phyloP scores from a whole-genome alignment of 1,139 yeast species.

The Meyerozyma guilliermondii region DNA sequence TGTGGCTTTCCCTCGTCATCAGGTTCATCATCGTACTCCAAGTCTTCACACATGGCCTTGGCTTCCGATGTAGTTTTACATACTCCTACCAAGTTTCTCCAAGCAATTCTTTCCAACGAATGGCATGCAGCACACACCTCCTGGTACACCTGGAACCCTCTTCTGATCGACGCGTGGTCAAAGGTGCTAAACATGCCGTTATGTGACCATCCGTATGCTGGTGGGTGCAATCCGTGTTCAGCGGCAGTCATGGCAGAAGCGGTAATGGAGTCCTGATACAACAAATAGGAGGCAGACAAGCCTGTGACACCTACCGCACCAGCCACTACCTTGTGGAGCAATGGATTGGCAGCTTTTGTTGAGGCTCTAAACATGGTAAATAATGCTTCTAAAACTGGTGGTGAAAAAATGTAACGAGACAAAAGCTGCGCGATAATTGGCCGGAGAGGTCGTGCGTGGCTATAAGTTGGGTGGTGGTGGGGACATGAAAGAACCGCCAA shows the following conservation, averaged over 20 bases:
- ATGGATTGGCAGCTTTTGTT: conserved; percentile 15
- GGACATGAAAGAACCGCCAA: no score
- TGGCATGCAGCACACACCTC: conserved; percentile 99
- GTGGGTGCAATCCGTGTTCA: conserved; percentile 97
- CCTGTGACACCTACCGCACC: conserved; percentile 69
- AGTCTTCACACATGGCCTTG: conserved; percentile 91
- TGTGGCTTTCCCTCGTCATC: conserved; percentile 99
- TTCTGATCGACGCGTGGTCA: conserved; percentile 95
- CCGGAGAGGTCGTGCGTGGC: not conserved
- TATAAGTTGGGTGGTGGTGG: no score
- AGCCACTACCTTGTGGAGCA: conserved; percentile 52
- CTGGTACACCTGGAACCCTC: conserved; percentile 98
- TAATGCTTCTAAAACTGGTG: not conserved
- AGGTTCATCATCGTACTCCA: conserved; percentile 98
- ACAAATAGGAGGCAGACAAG: conserved; percentile 65
- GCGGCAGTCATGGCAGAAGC: conserved; percentile 98
- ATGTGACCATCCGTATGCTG: conserved; percentile 91
- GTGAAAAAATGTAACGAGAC: conserved; percentile 2
- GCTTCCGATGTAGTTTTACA: conserved; percentile 91
- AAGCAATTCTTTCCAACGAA: conserved; percentile 92
- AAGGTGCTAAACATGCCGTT: conserved; percentile 87
- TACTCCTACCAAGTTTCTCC: conserved; percentile 98
- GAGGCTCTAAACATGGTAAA: conserved; percentile 1
- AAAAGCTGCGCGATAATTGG: conserved; percentile 2
- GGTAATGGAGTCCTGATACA: conserved; percentile 74